These are phyloP conservation scores for Solanum peruvianum DNA, from an alignment of 257 asterid species.

Conservation along the genomic window DNA sequence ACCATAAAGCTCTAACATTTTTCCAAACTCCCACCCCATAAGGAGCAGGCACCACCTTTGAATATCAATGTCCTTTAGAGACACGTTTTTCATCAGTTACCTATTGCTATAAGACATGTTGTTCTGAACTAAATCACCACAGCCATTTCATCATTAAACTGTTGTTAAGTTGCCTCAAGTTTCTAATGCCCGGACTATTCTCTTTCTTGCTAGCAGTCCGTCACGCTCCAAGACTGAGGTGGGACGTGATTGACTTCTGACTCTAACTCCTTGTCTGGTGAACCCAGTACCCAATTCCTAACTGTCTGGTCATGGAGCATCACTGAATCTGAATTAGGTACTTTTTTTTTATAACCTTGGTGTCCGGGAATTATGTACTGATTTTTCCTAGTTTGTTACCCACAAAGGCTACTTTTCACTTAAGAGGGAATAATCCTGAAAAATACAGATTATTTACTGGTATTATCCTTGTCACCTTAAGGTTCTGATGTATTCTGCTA, in stretches of 20 bases:
- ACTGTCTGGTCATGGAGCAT: background rate
- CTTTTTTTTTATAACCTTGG: background rate
- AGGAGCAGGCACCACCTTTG: background rate
- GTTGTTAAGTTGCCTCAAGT: background rate
- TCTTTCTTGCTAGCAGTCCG: background rate
- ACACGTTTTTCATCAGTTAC: background rate
- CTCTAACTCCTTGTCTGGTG: background rate
- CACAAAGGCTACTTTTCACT: background rate
- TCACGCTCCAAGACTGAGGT: background rate
- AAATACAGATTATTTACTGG: background rate
- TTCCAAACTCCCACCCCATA: background rate
- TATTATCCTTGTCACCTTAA: background rate
- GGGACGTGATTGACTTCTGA: background rate
- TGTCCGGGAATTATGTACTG: background rate
- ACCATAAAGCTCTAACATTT: too few relatives aligned
- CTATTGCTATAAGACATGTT: background rate
- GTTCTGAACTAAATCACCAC: background rate
- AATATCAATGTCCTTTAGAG: background rate
- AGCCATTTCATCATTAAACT: background rate
- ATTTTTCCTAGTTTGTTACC: background rate
- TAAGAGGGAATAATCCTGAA: background rate
- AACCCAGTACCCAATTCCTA: background rate
- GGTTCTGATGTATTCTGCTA: background rate
- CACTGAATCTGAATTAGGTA: background rate
- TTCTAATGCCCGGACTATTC: background rate